These are phyloP conservation scores for Blumeria hordei DNA, from an alignment of 2,329 filamentous ascomycete species.

Conservation along the genomic window DNA sequence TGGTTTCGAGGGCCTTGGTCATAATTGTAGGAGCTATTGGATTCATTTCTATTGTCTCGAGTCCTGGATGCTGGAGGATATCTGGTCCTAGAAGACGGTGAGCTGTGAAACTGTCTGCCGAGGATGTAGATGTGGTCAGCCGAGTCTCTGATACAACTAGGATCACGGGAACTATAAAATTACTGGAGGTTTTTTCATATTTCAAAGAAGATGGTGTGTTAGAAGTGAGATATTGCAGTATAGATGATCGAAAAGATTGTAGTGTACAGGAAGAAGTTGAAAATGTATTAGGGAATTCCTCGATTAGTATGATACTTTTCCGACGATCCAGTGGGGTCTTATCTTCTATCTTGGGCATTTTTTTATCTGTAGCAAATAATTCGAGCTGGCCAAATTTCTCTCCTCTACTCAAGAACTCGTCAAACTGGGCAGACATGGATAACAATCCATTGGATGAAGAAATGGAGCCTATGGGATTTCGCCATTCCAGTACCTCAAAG, in stretches of 20 bases:
- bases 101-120: slow-evolving; percentile 77
- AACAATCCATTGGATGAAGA: slow-evolving; percentile 35
- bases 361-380: slow-evolving; percentile 12
- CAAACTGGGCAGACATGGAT: slow-evolving; percentile 60
- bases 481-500: slow-evolving; percentile 70
- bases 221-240: slow-evolving; percentile 51
- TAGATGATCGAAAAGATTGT: slow-evolving; percentile 46
- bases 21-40: slow-evolving; percentile 69
- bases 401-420: slow-evolving; percentile 69
- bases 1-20: slow-evolving; percentile 56
- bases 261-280: slow-evolving; percentile 38
- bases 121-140: slow-evolving; percentile 60
- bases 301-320: slow-evolving; percentile 44
- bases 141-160: slow-evolving; percentile 84
- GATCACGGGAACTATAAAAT: slow-evolving; percentile 45
- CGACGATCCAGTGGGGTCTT: slow-evolving; percentile 11
- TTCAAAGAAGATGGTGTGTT: slow-evolving; percentile 31
- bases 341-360: slow-evolving; percentile 13
- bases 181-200: slow-evolving; percentile 16
- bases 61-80: slow-evolving; percentile 57
- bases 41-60: slow-evolving; percentile 76
- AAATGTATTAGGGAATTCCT: slow-evolving; percentile 63
- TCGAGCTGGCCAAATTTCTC: slow-evolving; percentile 57
- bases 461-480: slow-evolving; percentile 44
- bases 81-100: slow-evolving; percentile 74